Percentiles rank a stretch among this genome's conserved stretches.
Conservation (phyloP, 2,329 filamentous ascomycete species). For the Ophiostoma himal-ulmi region DNA sequence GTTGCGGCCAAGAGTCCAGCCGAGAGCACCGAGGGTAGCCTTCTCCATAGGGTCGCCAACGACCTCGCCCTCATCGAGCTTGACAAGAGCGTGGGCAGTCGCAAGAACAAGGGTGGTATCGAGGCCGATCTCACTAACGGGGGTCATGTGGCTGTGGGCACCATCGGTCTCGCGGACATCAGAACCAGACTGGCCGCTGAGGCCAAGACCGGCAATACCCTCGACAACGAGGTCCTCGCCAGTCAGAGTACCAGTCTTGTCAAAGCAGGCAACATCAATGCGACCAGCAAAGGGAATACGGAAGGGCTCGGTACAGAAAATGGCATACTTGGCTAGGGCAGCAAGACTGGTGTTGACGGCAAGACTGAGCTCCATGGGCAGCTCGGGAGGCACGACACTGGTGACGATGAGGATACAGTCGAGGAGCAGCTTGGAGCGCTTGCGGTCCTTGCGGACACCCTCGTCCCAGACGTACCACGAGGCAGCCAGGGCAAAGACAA, state of each 20-base stretch:
- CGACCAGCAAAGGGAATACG: slow-evolving; percentile 93
- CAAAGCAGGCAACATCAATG: slow-evolving; percentile 94
- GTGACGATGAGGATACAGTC: slow-evolving; percentile 98
- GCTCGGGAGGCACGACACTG: slow-evolving; percentile 93
- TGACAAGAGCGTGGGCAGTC: slow-evolving; percentile 91
- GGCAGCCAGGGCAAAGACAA: slow-evolving; percentile 92
- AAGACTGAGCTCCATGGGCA: slow-evolving; percentile 95
- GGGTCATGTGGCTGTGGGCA: slow-evolving; percentile 71
- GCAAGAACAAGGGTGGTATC: slow-evolving; percentile 91
- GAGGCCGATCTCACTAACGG: slow-evolving; percentile 63
- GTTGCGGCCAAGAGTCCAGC: slow-evolving; percentile 87
- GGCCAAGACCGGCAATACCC: slow-evolving; percentile 81
- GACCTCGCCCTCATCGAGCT: slow-evolving; percentile 91
- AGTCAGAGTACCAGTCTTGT: slow-evolving; percentile 95
- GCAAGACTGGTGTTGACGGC: slow-evolving; percentile 97
- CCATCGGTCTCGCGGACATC: slow-evolving; percentile 61
- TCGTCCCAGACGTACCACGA: slow-evolving; percentile 99
- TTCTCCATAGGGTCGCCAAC: slow-evolving; percentile 99
- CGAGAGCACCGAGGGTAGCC: slow-evolving; percentile 80
- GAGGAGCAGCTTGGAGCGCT: slow-evolving; percentile 92
- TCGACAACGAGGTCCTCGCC: slow-evolving; percentile 96
- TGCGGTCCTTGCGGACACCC: slow-evolving; percentile 87
- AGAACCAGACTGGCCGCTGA: slow-evolving; percentile 44
- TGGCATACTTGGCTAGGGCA: slow-evolving; percentile 88
- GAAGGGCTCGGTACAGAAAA: slow-evolving; percentile 98